Evolutionary conservation across 148 eudicot species (phyloP).

Genomic region (Nepenthes mirabilis): DNA sequence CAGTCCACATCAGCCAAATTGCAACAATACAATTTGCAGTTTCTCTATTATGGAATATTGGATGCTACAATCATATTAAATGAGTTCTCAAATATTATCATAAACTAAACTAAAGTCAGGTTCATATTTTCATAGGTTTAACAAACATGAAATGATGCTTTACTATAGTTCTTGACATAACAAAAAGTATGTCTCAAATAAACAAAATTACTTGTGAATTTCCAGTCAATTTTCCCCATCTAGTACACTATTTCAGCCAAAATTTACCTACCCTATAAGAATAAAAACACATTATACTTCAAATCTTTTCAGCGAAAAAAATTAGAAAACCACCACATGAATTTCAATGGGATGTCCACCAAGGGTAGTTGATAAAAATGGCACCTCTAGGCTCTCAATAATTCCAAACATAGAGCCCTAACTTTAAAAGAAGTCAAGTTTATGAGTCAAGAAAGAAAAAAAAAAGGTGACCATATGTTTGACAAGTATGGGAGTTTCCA

Average conservation of each 20-base stretch:
- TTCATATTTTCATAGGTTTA: too few relatives aligned
- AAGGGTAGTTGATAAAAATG: neutral
- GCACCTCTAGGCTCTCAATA: too few relatives aligned
- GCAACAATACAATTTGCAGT: slow-evolving; percentile 78
- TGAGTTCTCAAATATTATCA: slow-evolving; percentile 1
- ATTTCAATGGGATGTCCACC: neutral
- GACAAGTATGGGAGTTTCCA: neutral
- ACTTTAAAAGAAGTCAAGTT: neutral
- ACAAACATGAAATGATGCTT: too few relatives aligned
- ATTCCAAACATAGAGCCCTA: neutral
- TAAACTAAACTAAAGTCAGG: neutral
- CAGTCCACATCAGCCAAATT: slow-evolving; percentile 92
- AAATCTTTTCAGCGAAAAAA: neutral
- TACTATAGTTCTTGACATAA: too few relatives aligned
- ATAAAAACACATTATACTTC: too few relatives aligned
- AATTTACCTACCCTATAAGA: too few relatives aligned
- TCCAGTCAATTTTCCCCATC: too few relatives aligned
- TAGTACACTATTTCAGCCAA: too few relatives aligned
- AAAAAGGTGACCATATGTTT: too few relatives aligned
- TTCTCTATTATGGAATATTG: slow-evolving; percentile 89
- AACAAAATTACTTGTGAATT: too few relatives aligned
- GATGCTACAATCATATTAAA: slow-evolving; percentile 52
- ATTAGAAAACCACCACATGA: neutral
- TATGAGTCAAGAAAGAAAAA: too few relatives aligned
- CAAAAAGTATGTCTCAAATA: too few relatives aligned